These are phyloP conservation scores for Gonium pectorale DNA, from an alignment of 139 green algal species.

Conservation along the genomic window DNA sequence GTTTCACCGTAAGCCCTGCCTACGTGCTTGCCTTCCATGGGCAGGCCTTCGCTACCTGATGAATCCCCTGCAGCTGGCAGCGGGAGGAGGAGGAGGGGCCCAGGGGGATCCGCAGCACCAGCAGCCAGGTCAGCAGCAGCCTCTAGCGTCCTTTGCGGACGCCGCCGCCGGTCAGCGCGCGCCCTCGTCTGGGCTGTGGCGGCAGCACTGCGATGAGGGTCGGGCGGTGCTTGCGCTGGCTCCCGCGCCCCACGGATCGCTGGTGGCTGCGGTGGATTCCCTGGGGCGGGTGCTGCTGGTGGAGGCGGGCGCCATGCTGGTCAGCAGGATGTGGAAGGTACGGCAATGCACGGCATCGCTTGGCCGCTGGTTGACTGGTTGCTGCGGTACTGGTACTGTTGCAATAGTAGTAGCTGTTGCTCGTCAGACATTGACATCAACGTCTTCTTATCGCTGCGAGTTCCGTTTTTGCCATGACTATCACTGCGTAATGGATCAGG, in stretches of 20 bases:
- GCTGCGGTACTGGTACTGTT: too few relatives aligned
- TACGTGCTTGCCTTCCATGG: too few relatives aligned
- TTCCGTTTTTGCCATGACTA: too few relatives aligned
- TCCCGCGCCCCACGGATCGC: conserved; percentile 48
- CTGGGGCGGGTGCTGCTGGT: conserved; percentile 77
- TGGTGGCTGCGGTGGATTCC: conserved; percentile 71
- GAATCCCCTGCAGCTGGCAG: conserved; percentile 17
- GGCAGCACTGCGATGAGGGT: conserved; percentile 8
- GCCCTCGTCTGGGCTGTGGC: not conserved
- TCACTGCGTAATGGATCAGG: too few relatives aligned
- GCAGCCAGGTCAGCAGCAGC: not conserved
- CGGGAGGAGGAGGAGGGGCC: not conserved
- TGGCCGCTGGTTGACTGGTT: too few relatives aligned
- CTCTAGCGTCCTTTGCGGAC: conserved; percentile 10
- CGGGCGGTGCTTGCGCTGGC: conserved; percentile 44
- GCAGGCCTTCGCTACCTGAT: conserved; percentile 11
- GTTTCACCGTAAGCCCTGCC: too few relatives aligned
- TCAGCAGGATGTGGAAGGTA: conserved; percentile 76
- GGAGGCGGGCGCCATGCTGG: conserved; percentile 48
- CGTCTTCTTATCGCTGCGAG: too few relatives aligned
- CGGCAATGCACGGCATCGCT: too few relatives aligned
- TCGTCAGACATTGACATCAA: too few relatives aligned
- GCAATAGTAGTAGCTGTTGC: too few relatives aligned
- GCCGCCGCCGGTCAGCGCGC: not conserved
- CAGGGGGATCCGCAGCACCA: not conserved